Evolutionary conservation across 768 basidiomycete species (phyloP).

Genomic region (Candolleomyces efflorescens): DNA sequence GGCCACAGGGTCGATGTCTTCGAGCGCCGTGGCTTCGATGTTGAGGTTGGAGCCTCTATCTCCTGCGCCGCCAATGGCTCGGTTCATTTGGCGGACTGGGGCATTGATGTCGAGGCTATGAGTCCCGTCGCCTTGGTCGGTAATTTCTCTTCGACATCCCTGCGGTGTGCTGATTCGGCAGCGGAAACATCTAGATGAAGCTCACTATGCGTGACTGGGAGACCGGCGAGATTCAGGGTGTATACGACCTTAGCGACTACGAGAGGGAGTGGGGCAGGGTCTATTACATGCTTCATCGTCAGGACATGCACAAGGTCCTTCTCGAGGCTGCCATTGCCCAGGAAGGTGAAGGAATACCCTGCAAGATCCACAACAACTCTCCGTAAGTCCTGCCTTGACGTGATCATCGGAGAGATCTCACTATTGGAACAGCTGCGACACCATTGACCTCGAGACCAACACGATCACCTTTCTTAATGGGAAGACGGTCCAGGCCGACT

Average conservation of each 20-base stretch:
- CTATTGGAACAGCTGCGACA: constrained; percentile 16
- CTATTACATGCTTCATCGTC: constrained; percentile 29
- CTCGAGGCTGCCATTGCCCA: constrained; percentile 20
- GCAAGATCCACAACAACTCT: constrained; percentile 21
- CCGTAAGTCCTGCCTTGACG: constrained; percentile 11
- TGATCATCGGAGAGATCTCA: not conserved
- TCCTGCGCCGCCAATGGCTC: constrained; percentile 31
- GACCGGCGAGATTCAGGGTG: constrained; percentile 24
- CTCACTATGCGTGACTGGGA: constrained; percentile 32
- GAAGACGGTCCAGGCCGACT: constrained; percentile 19
- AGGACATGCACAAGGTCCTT: constrained; percentile 27
- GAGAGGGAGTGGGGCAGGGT: constrained; percentile 26
- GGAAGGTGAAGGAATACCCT: constrained; percentile 22
- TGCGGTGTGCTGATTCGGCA: not conserved
- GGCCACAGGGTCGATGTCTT: constrained; percentile 28
- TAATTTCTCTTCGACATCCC: not conserved
- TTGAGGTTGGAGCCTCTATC: constrained; percentile 29
- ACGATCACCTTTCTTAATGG: constrained; percentile 24
- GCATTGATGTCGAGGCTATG: constrained; percentile 25
- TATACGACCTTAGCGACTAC: constrained; percentile 26
- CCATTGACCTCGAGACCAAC: constrained; percentile 18
- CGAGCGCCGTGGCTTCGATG: constrained; percentile 25
- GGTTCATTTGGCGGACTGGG: constrained; percentile 30
- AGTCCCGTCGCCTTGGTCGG: constrained; percentile 18
- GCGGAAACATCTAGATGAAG: constrained; percentile 20